Percentiles rank a stretch among this genome's conserved stretches.
These are phyloP conservation scores for Dothistroma septosporum DNA, from an alignment of 2,329 filamentous ascomycete genomes.

Conservation along the genomic window DNA sequence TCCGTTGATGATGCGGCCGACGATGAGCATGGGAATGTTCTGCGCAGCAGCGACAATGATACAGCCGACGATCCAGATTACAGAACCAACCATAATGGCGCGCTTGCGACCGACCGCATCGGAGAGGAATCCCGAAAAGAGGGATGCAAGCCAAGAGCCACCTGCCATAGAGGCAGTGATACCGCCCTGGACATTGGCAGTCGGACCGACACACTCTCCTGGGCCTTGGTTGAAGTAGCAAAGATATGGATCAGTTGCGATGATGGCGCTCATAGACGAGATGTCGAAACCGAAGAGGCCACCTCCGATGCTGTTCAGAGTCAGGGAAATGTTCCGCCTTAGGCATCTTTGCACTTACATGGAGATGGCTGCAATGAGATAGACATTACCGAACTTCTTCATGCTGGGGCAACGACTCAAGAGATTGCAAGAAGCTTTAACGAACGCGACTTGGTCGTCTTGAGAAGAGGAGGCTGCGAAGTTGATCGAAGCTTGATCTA, in stretches of 20 bases:
- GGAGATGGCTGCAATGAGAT: constrained; percentile 55
- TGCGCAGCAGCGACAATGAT: constrained; percentile 60
- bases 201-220: constrained; percentile 50
- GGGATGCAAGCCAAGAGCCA: constrained; percentile 63
- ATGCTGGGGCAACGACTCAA: constrained; percentile 18
- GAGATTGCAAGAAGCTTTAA: not conserved
- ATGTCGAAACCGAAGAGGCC: constrained; percentile 77
- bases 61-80: constrained; percentile 54
- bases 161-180: constrained; percentile 69
- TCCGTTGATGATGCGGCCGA: constrained; percentile 67
- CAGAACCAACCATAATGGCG: constrained; percentile 45
- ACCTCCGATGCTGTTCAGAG: constrained; percentile 50
- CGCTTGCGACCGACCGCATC: constrained; percentile 54
- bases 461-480: not conserved
- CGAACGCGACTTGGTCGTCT: constrained; percentile 5
- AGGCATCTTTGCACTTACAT: constrained; percentile 37
- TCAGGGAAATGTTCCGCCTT: not conserved
- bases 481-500: not conserved
- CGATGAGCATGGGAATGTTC: constrained; percentile 66
- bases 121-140: constrained; percentile 56
- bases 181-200: constrained; percentile 57
- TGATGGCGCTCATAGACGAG: constrained; percentile 61
- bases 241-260: constrained; percentile 65
- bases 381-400: constrained; percentile 52
- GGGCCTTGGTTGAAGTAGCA: constrained; percentile 63